phyloP scores from a whole-genome alignment of 495 filamentous ascomycete species.

The Penicillium crystallinum region DNA sequence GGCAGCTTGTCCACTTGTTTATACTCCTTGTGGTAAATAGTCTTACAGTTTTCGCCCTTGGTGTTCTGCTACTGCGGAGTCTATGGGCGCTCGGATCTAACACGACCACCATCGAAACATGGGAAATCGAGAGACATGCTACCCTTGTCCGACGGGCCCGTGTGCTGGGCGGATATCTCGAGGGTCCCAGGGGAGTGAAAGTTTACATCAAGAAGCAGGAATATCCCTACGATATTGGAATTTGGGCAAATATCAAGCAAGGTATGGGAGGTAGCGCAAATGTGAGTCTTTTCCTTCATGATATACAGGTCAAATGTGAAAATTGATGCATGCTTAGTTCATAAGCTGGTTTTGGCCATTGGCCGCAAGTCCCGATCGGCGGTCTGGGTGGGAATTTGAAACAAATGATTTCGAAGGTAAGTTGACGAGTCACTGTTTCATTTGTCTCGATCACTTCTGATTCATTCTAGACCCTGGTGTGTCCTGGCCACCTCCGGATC shows the following conservation, averaged over 20 bases:
- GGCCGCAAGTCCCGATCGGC: slow-evolving; percentile 48
- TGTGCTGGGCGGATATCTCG: slow-evolving; percentile 52
- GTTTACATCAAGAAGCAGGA: slow-evolving; percentile 61
- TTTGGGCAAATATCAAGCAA: slow-evolving; percentile 70
- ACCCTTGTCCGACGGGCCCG: slow-evolving; percentile 60
- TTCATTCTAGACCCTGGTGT: slow-evolving; percentile 37
- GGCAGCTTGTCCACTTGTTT: slow-evolving; percentile 61
- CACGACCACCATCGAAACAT: slow-evolving; percentile 83
- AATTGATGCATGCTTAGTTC: slow-evolving; percentile 23
- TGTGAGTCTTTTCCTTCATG: slow-evolving; percentile 19
- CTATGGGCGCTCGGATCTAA: slow-evolving; percentile 55
- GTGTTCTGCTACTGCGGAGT: slow-evolving; percentile 58
- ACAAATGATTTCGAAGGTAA: slow-evolving; percentile 84
- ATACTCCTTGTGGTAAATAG: slow-evolving; percentile 56
- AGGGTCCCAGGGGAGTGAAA: slow-evolving; percentile 54
- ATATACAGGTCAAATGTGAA: not conserved
- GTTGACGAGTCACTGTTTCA: slow-evolving; percentile 1
- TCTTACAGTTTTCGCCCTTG: slow-evolving; percentile 59
- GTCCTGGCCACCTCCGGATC: slow-evolving; percentile 87
- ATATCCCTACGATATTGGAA: slow-evolving; percentile 88
- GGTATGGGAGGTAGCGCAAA: slow-evolving; percentile 64
- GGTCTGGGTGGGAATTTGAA: slow-evolving; percentile 62
- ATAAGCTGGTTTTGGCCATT: slow-evolving; percentile 65
- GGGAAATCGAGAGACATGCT: slow-evolving; percentile 87
- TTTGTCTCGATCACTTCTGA: not conserved